phyloP scores from a whole-genome alignment of 352 stramenopile species.

The Plasmopara muralis region DNA sequence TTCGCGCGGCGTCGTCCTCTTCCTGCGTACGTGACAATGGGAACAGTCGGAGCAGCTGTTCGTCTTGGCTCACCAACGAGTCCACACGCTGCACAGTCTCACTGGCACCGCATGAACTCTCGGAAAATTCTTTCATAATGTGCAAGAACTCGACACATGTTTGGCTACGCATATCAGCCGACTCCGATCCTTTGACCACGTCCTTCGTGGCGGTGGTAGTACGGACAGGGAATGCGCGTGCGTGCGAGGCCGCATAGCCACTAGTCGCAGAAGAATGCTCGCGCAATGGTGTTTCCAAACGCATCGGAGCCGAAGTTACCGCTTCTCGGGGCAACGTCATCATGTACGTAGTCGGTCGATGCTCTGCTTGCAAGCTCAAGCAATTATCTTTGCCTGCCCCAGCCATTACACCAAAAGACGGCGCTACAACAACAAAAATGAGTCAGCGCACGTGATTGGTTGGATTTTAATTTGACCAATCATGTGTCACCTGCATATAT shows the following conservation, averaged over 20 bases:
- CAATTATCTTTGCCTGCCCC: constrained; percentile 35
- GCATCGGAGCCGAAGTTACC: constrained; percentile 11
- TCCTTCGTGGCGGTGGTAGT: constrained; percentile 10
- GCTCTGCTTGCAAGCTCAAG: constrained; percentile 21
- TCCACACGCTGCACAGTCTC: constrained; percentile 62
- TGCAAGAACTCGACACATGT: constrained; percentile 61
- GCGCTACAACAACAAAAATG: constrained; percentile 15
- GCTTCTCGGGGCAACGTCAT: constrained; percentile 32
- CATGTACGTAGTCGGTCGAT: constrained; percentile 16
- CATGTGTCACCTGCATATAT: neutral
- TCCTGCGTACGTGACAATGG: constrained; percentile 29
- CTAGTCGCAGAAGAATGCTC: constrained; percentile 5
- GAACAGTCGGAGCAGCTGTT: constrained; percentile 48
- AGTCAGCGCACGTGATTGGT: constrained; percentile 2
- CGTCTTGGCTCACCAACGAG: constrained; percentile 55
- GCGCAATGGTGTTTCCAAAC: constrained; percentile 7
- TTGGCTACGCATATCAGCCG: constrained; percentile 38
- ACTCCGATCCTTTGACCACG: constrained; percentile 13
- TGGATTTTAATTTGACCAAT: neutral
- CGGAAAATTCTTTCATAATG: constrained; percentile 72
- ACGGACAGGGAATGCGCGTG: neutral
- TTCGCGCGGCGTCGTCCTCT: constrained; percentile 19
- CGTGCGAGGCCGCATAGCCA: constrained; percentile 1
- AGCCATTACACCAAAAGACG: constrained; percentile 23
- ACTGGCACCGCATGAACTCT: constrained; percentile 54